phyloP scores from a whole-genome alignment of 129 eudicot genomes.

The Mikania micrantha region DNA sequence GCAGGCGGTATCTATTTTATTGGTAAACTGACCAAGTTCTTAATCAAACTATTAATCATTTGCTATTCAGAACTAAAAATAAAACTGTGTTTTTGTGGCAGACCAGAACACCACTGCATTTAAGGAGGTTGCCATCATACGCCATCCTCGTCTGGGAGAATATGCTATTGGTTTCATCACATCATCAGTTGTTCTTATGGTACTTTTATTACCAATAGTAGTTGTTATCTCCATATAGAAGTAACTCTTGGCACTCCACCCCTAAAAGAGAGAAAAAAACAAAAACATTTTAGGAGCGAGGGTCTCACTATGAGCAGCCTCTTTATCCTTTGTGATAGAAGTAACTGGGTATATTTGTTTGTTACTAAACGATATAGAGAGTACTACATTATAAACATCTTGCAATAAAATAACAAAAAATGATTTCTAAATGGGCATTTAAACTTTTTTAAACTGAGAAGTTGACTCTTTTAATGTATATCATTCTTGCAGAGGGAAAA shows the following conservation, averaged over 20 bases:
- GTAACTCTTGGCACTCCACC: not conserved
- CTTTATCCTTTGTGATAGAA: too few species aligned
- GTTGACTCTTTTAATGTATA: not conserved
- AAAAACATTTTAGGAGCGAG: too few species aligned
- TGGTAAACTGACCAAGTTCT: not conserved
- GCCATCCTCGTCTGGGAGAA: constrained; percentile 91
- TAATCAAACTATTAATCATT: not conserved
- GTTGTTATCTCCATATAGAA: not conserved
- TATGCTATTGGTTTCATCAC: constrained; percentile 87
- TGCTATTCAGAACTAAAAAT: not conserved
- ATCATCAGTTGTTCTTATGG: constrained; percentile 77
- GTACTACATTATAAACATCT: not conserved
- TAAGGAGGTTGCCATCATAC: constrained; percentile 86
- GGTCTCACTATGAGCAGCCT: too few species aligned
- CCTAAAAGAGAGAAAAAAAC: too few species aligned
- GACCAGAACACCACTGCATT: constrained; percentile 80
- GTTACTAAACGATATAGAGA: not conserved
- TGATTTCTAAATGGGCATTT: too few species aligned
- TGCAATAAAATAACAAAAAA: constrained; percentile 2
- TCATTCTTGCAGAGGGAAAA: constrained; percentile 53
- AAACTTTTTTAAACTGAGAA: not conserved
- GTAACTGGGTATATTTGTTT: too few species aligned
- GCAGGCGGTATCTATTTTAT: not conserved
- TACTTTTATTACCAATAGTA: constrained; percentile 7
- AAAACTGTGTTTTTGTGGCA: constrained; percentile 15